Evolutionary conservation across 2,329 filamentous ascomycete species (phyloP).

Genomic region (Talaromyces piceae): DNA sequence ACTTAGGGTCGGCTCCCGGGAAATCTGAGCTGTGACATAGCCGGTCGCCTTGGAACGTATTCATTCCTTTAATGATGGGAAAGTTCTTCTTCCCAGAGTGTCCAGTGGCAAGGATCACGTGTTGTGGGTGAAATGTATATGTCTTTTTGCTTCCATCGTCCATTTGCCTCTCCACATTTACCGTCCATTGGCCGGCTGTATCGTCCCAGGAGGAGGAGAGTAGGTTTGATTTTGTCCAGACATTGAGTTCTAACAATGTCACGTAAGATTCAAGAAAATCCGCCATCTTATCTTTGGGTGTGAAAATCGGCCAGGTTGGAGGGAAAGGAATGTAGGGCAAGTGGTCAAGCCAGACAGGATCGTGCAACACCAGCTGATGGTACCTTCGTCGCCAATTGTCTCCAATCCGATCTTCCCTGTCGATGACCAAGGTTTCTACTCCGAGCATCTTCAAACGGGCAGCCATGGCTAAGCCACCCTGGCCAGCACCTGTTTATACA

Average conservation of each 20-base stretch:
- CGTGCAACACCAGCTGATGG: slow-evolving; percentile 59
- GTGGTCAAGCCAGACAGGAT: slow-evolving; percentile 51
- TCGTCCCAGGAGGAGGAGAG: slow-evolving; percentile 46
- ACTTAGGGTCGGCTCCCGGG: slow-evolving; percentile 42
- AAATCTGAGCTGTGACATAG: slow-evolving; percentile 59
- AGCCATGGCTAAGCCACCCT: slow-evolving; percentile 51
- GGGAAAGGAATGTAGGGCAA: slow-evolving; percentile 61
- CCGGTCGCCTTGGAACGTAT: slow-evolving; percentile 50
- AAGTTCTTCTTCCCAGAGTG: slow-evolving; percentile 59
- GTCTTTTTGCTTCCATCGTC: slow-evolving; percentile 36
- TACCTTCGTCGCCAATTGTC: slow-evolving; percentile 60
- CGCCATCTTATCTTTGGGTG: slow-evolving; percentile 63
- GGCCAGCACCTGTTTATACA: slow-evolving; percentile 46
- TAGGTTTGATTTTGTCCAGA: slow-evolving; percentile 54
- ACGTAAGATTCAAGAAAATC: slow-evolving; percentile 63
- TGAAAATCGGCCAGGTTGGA: slow-evolving; percentile 60
- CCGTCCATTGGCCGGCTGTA: slow-evolving; percentile 45
- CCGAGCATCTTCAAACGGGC: slow-evolving; percentile 55
- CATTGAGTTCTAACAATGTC: slow-evolving; percentile 58
- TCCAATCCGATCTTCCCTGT: slow-evolving; percentile 51
- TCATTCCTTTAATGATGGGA: slow-evolving; percentile 41
- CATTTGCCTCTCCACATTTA: slow-evolving; percentile 42
- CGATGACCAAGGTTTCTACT: slow-evolving; percentile 51
- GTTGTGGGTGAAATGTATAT: slow-evolving; percentile 52
- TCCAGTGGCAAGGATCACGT: slow-evolving; percentile 61